These are phyloP conservation scores for Claviceps maximensis DNA, from an alignment of 2,329 filamentous ascomycete genomes.

Conservation along the genomic window DNA sequence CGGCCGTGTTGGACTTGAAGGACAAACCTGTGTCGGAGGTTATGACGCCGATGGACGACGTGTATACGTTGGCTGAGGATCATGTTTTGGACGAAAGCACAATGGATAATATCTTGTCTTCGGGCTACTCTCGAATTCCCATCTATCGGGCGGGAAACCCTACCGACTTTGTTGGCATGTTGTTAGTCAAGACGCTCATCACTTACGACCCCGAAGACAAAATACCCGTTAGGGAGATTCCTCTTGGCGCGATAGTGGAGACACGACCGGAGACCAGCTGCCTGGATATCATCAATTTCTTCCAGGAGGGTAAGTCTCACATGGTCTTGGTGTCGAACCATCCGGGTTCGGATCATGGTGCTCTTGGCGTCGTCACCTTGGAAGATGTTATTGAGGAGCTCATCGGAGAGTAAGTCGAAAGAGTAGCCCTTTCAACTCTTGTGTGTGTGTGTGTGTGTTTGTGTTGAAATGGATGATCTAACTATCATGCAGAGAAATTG, in stretches of 20 bases:
- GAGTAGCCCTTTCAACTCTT: not conserved
- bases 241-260: conserved; percentile 85
- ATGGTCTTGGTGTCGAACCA: conserved; percentile 91
- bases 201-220: conserved; percentile 95
- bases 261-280: conserved; percentile 93
- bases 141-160: conserved; percentile 78
- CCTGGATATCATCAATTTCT: conserved; percentile 97
- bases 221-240: conserved; percentile 77
- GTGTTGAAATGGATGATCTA: conserved; percentile 3
- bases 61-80: conserved; percentile 93
- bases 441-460: not conserved
- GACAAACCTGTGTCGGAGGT: conserved; percentile 89
- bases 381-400: conserved; percentile 98
- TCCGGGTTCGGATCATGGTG: conserved; percentile 82
- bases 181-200: conserved; percentile 95
- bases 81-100: conserved; percentile 84
- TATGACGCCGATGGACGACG: conserved; percentile 98
- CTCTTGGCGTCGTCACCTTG: conserved; percentile 83
- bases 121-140: conserved; percentile 90
- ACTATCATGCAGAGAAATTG: conserved; percentile 61
- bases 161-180: conserved; percentile 90
- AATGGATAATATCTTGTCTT: conserved; percentile 86
- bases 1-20: conserved; percentile 88
- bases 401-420: conserved; percentile 72
- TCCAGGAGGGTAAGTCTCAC: conserved; percentile 97